Base-by-base conservation (phyloP, 148 eudicot species). In the Camellia japonica region DNA sequence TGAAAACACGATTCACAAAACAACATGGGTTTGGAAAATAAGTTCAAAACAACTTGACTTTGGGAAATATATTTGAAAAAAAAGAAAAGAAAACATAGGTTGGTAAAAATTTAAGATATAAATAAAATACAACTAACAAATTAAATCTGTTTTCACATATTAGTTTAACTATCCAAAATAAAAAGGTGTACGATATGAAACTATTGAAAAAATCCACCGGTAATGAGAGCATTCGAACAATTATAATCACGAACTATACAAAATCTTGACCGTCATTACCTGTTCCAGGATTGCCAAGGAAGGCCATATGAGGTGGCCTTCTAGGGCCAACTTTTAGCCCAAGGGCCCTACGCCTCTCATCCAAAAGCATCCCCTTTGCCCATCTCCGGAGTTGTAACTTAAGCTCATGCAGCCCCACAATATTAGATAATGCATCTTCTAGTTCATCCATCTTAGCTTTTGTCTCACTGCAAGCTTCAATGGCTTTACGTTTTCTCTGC, bases 321-420 rank as follows among this genome's bases (percentile, higher is more conserved):
- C 99, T 86, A 63, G 96, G 82, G 72, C 93, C 97, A 58, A 97
- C 94, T 81, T 92, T 92, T 6, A 97, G 90, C 68, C 99, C 99
- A 82, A 97, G 98, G 75, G 97, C 94, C 78, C 95, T 87, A 42
- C 98, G 98, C 88, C 97, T 91, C 86, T 97, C 99, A 89, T 97
- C 99, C 82, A 97, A 88, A 80, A 97, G 99, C 98, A 94, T 97
- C 65, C 99, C 99, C 83, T 89, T 92, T 1, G 98, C 99, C 98
- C 99, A 97, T 88, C 93, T 97, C 82, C 90, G 86, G 56, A 94
- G 89, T 69, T 97, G 99, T 79, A 86, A 73, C 80, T 97, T 97
- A 47, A 97, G 97, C 69, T 91, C 95, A 84, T 91, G 68, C 62
- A 97, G 84, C 30, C 99, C 99, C 69, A 94, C 94, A 68, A 97